Conservation (phyloP, 331 rosid species). For the Pyracantha coccinea region DNA sequence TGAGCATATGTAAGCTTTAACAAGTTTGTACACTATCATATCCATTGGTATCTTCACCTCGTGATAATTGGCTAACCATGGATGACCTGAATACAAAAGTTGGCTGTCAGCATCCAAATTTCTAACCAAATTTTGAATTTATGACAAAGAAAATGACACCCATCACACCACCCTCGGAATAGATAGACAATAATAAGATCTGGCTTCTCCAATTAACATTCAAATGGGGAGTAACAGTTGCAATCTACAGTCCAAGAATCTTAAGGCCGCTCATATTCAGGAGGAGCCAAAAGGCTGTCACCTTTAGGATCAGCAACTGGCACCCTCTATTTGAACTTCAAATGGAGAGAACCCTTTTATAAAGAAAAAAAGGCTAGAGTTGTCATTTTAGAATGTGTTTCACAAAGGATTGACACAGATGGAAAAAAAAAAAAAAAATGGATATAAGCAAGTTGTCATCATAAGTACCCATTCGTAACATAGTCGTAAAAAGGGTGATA, state of each 20-base stretch:
- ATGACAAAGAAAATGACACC: neutral
- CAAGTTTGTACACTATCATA: constrained; percentile 60
- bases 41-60: constrained; percentile 59
- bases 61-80: constrained; percentile 55
- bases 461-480: neutral
- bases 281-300: neutral
- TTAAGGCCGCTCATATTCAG: neutral
- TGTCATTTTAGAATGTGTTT: neutral
- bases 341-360: neutral
- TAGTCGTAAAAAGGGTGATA: neutral
- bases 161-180: constrained; percentile 1
- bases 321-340: neutral
- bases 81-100: constrained; percentile 56
- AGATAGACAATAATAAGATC: neutral
- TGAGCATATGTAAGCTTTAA: constrained; percentile 56
- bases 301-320: neutral
- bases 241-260: neutral
- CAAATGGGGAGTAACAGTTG: neutral
- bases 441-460: neutral
- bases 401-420: neutral
- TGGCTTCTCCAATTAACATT: neutral
- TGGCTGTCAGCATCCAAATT: constrained; percentile 5
- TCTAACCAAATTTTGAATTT: neutral
- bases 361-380: neutral
- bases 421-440: neutral